These are phyloP conservation scores for Kwoniella sp. DNA, from an alignment of 768 basidiomycete genomes.

Conservation along the genomic window DNA sequence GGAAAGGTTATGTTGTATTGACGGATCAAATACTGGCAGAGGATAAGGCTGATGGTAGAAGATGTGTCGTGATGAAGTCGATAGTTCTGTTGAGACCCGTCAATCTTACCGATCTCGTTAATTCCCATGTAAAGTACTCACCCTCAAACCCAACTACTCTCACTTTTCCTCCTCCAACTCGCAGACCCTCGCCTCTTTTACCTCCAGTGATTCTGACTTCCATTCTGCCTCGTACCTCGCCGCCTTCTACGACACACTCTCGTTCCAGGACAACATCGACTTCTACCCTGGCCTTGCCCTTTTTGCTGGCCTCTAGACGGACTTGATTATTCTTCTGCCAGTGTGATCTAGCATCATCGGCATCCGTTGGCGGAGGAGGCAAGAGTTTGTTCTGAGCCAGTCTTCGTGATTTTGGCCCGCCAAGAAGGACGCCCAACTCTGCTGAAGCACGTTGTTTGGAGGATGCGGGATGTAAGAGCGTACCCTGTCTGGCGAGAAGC, in stretches of 20 bases:
- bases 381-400: conserved; percentile 42
- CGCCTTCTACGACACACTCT: conserved; percentile 77
- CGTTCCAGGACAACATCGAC: conserved; percentile 77
- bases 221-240: conserved; percentile 68
- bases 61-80: conserved; percentile 61
- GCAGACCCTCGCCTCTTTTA: conserved; percentile 63
- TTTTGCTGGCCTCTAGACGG: conserved; percentile 60
- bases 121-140: conserved; percentile 31
- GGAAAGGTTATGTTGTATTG: conserved; percentile 55
- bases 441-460: conserved; percentile 45
- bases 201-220: conserved; percentile 66
- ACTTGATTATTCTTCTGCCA: conserved; percentile 60
- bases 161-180: conserved; percentile 74
- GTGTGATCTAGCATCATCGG: conserved; percentile 25
- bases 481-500: conserved; percentile 51
- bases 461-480: conserved; percentile 50
- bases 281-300: conserved; percentile 68
- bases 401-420: conserved; percentile 35
- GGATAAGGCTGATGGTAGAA: conserved; percentile 77
- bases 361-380: conserved; percentile 38
- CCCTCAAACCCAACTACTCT: conserved; percentile 84
- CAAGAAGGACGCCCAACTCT: conserved; percentile 52
- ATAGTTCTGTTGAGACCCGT: conserved; percentile 15
- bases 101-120: background rate
- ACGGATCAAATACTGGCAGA: conserved; percentile 57